Percentiles rank a stretch among this genome's conserved stretches.
These are phyloP conservation scores for Pluteus cervinus DNA, from an alignment of 768 basidiomycete species.

Conservation along the genomic window DNA sequence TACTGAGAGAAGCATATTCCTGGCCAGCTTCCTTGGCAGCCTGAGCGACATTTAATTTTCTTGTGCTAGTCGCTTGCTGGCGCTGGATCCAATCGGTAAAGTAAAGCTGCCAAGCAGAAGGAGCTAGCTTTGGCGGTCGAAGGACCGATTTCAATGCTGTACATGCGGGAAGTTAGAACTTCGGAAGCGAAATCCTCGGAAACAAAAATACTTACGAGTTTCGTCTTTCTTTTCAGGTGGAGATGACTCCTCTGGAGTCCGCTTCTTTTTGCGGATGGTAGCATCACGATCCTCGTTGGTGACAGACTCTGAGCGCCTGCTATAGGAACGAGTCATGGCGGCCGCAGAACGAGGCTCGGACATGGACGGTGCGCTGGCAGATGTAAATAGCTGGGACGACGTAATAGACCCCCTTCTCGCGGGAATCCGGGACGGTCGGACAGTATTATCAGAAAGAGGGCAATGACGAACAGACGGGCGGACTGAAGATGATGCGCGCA, in stretches of 20 bases:
- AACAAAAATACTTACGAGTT: conserved; percentile 34
- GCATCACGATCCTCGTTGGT: conserved; percentile 63
- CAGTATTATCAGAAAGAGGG: conserved; percentile 36
- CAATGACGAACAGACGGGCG: conserved; percentile 43
- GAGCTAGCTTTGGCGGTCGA: conserved; percentile 85
- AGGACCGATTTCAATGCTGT: conserved; percentile 71
- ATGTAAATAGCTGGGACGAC: conserved; percentile 52
- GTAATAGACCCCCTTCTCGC: conserved; percentile 43
- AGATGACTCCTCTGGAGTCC: conserved; percentile 32
- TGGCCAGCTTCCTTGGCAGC: conserved; percentile 92
- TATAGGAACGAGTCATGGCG: conserved; percentile 52
- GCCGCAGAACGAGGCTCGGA: conserved; percentile 41
- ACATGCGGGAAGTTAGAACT: conserved; percentile 13
- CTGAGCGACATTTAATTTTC: conserved; percentile 92
- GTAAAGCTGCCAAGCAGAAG: conserved; percentile 94
- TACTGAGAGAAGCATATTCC: conserved; percentile 74
- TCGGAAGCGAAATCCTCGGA: conserved; percentile 8
- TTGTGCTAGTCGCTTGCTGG: conserved; percentile 69
- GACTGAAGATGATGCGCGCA: conserved; percentile 36
- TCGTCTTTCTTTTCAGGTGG: conserved; percentile 34
- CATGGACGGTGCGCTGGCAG: conserved; percentile 64
- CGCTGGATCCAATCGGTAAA: conserved; percentile 93
- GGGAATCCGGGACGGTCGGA: conserved; percentile 34
- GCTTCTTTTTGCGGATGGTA: conserved; percentile 63
- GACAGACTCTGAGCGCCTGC: conserved; percentile 61